Evolutionary conservation across 495 filamentous ascomycete species (phyloP).

Genomic region (Podospora pseudoanserina): DNA sequence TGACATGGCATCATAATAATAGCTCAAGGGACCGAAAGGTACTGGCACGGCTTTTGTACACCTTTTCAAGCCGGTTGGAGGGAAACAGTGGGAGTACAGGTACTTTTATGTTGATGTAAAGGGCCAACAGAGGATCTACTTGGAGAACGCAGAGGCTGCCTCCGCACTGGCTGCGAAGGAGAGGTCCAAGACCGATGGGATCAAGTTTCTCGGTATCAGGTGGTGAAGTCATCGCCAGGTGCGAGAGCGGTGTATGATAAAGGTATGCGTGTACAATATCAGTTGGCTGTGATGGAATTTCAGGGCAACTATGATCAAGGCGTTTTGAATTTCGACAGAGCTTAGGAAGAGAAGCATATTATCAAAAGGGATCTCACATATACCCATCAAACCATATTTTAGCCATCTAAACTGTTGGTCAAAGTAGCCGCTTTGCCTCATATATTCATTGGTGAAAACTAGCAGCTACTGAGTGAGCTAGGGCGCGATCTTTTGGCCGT

Average conservation of each 20-base stretch:
- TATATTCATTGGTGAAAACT: not conserved
- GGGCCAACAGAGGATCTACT: slow-evolving; percentile 55
- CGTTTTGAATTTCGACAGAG: not conserved
- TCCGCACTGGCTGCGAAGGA: slow-evolving; percentile 29
- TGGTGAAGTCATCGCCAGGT: slow-evolving; percentile 37
- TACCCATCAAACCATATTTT: not conserved
- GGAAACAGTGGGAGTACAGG: slow-evolving; percentile 71
- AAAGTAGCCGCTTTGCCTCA: not conserved
- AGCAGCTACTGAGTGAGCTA: not conserved
- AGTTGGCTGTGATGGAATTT: not conserved
- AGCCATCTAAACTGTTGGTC: not conserved
- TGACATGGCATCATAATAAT: not conserved
- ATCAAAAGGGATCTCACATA: not conserved
- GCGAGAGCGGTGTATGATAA: not conserved
- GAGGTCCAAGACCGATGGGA: slow-evolving; percentile 36
- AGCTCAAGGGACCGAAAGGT: slow-evolving; percentile 81
- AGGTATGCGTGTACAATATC: not conserved
- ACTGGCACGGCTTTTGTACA: slow-evolving; percentile 73
- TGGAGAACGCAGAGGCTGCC: slow-evolving; percentile 54
- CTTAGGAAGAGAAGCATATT: not conserved
- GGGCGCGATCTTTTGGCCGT: no score
- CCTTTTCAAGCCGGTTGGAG: slow-evolving; percentile 59
- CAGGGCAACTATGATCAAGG: not conserved
- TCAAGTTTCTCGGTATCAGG: slow-evolving; percentile 59
- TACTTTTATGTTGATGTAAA: slow-evolving; percentile 75